phyloP scores from a whole-genome alignment of 495 filamentous ascomycete genomes.

The Lasiosphaeria hispida region DNA sequence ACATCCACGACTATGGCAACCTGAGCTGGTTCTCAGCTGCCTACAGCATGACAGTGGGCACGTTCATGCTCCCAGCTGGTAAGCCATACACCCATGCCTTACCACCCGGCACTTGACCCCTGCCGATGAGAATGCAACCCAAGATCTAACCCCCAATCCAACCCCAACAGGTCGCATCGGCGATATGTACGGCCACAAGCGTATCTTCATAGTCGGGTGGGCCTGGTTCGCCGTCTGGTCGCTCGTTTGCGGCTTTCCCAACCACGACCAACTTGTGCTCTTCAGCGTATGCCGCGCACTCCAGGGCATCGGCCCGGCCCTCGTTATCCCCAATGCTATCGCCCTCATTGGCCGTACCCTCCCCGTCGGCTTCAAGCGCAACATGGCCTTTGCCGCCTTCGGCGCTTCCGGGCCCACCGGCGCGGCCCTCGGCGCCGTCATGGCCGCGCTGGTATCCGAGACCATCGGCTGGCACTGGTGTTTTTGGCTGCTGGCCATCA shows the following conservation, averaged over 20 bases:
- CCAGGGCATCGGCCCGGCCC: slow-evolving; percentile 61
- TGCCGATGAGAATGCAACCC: neutral
- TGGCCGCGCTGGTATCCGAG: slow-evolving; percentile 51
- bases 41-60: slow-evolving; percentile 58
- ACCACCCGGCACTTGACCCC: neutral
- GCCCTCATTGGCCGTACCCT: slow-evolving; percentile 60
- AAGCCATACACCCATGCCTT: neutral
- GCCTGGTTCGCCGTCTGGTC: slow-evolving; percentile 64
- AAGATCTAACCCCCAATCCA: neutral
- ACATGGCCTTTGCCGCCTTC: slow-evolving; percentile 61
- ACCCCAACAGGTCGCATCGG: slow-evolving; percentile 53
- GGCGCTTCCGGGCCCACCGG: slow-evolving; percentile 61
- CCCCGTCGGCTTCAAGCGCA: slow-evolving; percentile 49
- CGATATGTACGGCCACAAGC: slow-evolving; percentile 62
- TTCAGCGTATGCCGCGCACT: slow-evolving; percentile 59
- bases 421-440: slow-evolving; percentile 48
- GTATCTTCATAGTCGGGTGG: slow-evolving; percentile 58
- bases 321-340: slow-evolving; percentile 60
- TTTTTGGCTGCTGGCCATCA: slow-evolving; percentile 56
- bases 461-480: slow-evolving; percentile 65
- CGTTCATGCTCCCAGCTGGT: slow-evolving; percentile 58
- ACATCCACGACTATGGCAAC: slow-evolving; percentile 36
- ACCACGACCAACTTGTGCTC: slow-evolving; percentile 36
- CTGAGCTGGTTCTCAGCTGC: slow-evolving; percentile 50
- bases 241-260: slow-evolving; percentile 51